These are phyloP conservation scores for Beauveria asiatica DNA, from an alignment of 2,329 filamentous ascomycete genomes.

Conservation along the genomic window DNA sequence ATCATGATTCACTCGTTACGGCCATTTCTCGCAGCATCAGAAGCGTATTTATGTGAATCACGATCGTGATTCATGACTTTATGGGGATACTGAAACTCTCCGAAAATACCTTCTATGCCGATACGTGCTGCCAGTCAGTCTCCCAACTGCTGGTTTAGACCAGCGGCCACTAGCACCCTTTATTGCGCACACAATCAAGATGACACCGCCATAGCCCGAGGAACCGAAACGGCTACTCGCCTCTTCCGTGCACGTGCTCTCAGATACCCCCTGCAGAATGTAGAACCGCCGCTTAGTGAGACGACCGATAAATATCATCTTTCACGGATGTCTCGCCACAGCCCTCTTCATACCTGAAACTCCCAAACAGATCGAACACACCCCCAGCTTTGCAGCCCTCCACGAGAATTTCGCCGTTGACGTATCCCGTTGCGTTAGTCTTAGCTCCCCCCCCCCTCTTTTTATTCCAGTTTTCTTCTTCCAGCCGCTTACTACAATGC, in stretches of 20 bases:
- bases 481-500: neutral
- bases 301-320: constrained; percentile 3
- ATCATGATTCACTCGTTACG: neutral
- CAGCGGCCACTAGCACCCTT: neutral
- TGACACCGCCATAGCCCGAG: neutral
- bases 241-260: neutral
- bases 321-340: neutral
- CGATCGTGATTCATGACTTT: neutral
- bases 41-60: too few relatives aligned
- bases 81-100: neutral
- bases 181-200: neutral
- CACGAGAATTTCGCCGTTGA: neutral
- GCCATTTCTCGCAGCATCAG: neutral
- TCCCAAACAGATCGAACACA: neutral
- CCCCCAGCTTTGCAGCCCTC: neutral
- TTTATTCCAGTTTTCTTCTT: too few relatives aligned
- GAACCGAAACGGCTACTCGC: neutral
- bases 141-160: neutral
- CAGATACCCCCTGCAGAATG: neutral
- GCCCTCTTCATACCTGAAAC: neutral
- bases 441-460: too few relatives aligned
- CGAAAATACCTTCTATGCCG: neutral
- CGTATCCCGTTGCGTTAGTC: neutral
- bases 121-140: neutral
- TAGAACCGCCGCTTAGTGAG: neutral